Percentiles rank a stretch among this genome's conserved stretches.
phyloP scores from a whole-genome alignment of 208 protist genomes.

The Dictyostelium gargantuum region DNA sequence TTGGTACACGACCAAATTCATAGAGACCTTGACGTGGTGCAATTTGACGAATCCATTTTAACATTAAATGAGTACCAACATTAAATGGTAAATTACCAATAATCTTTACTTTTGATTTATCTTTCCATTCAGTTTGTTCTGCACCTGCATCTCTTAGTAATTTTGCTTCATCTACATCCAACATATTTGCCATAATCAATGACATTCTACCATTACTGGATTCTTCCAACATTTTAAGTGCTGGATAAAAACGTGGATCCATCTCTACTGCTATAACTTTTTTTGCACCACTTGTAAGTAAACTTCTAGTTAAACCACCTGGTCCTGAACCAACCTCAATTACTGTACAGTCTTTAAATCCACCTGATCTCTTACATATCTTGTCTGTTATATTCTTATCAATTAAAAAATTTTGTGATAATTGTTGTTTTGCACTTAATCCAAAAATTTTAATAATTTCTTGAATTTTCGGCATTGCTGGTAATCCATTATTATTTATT shows the following conservation, averaged over 20 bases:
- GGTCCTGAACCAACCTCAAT: conserved; percentile 66
- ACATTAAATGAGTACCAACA: conserved; percentile 59
- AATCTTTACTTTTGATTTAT: conserved; percentile 7
- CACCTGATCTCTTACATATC: conserved; percentile 45
- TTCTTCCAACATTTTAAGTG: conserved; percentile 38
- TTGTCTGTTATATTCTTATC: conserved; percentile 66
- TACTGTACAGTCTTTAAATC: conserved; percentile 41
- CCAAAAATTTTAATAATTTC: conserved; percentile 62
- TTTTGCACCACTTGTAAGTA: conserved; percentile 24
- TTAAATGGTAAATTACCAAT: conserved; percentile 65
- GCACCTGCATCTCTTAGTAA: not conserved
- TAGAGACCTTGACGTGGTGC: conserved; percentile 7
- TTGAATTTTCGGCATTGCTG: conserved; percentile 49
- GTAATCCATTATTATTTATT: not conserved
- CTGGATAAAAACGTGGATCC: conserved; percentile 52
- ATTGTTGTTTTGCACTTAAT: conserved; percentile 63
- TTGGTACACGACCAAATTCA: conserved; percentile 37
- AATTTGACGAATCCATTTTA: conserved; percentile 61
- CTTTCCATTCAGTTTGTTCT: not conserved
- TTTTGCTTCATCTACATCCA: conserved; percentile 45
- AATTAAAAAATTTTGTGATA: conserved; percentile 70
- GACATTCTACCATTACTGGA: not conserved
- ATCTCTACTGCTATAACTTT: conserved; percentile 62
- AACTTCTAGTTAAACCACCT: conserved; percentile 44
- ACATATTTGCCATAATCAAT: conserved; percentile 44